Evolutionary conservation across 2,329 filamentous ascomycete genomes (phyloP).

Genomic region (Botrytis byssoidea): DNA sequence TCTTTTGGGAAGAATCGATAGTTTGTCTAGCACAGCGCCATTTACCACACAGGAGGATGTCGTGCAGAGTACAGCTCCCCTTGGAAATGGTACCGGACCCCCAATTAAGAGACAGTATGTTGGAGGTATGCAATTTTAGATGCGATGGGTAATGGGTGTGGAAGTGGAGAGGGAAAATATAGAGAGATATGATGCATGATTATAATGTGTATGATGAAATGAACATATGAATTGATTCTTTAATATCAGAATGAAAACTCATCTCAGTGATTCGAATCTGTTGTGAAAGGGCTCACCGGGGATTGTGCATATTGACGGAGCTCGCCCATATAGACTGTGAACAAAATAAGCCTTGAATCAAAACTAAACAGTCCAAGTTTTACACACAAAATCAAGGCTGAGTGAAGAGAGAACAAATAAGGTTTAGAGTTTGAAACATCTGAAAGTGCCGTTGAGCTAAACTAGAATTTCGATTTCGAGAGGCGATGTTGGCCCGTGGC

Average conservation of each 20-base stretch:
- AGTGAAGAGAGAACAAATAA: not conserved
- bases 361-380: not conserved
- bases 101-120: slow-evolving; percentile 3
- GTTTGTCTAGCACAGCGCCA: slow-evolving; percentile 45
- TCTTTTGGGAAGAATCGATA: slow-evolving; percentile 66
- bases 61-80: not conserved
- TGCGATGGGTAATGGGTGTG: not conserved
- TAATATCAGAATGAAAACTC: not conserved
- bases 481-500: not conserved
- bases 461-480: not conserved
- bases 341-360: not conserved
- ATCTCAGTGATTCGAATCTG: too few species aligned
- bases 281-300: not conserved
- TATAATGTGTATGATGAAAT: not conserved
- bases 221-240: not conserved
- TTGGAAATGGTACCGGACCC: not conserved
- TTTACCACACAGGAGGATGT: slow-evolving; percentile 39
- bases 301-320: not conserved
- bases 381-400: not conserved
- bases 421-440: not conserved
- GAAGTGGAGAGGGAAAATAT: not conserved
- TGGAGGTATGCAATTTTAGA: slow-evolving; percentile 4
- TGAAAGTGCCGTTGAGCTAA: not conserved
- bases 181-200: not conserved
- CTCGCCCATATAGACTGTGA: not conserved